These are phyloP conservation scores for Chaetomium fimeti DNA, from an alignment of 495 filamentous ascomycete species.

Conservation along the genomic window DNA sequence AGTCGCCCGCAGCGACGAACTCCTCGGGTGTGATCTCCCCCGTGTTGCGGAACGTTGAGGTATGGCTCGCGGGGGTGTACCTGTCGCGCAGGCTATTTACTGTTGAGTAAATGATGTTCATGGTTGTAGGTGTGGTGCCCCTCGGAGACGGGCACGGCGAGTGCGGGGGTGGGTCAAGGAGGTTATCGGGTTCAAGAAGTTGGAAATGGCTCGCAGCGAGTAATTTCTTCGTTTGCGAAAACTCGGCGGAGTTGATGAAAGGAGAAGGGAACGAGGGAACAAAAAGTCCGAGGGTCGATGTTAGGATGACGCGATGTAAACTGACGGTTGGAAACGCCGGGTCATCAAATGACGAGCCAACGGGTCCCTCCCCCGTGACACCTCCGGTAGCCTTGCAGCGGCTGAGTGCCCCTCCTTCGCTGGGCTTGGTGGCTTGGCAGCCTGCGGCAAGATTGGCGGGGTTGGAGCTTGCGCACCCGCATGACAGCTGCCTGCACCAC, in stretches of 20 bases:
- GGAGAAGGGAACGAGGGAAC: background rate
- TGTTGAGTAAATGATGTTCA: constrained; percentile 70
- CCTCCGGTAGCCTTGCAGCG: background rate
- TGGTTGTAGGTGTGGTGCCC: constrained; percentile 28
- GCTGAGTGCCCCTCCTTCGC: background rate
- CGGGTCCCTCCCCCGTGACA: constrained; percentile 14
- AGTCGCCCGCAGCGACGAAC: constrained; percentile 94
- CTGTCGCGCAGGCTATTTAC: constrained; percentile 84
- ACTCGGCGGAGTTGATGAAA: background rate
- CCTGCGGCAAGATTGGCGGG: background rate
- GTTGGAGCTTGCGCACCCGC: constrained; percentile 13
- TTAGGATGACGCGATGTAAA: background rate
- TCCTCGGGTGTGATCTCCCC: constrained; percentile 97
- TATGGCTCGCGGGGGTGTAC: constrained; percentile 82
- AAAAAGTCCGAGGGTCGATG: background rate
- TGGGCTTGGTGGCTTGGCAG: constrained; percentile 6
- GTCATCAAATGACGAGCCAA: constrained; percentile 17
- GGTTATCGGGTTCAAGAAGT: constrained; percentile 3
- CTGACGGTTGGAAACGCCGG: background rate
- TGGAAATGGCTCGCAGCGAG: background rate
- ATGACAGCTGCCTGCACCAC: constrained; percentile 6
- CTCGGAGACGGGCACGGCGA: background rate
- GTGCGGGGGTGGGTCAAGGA: background rate
- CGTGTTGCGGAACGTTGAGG: constrained; percentile 86
- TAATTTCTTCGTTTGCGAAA: background rate